Percentiles rank a stretch among this genome's conserved stretches.
Conservation (phyloP, 164 flowering plant species). For the grape (Vitis vinifera) region ASM3070453v1 NC_081822.1:8405001-8405500, state of each 20-base stretch:
- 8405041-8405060: conserved; percentile 12
- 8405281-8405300: background rate
- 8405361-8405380: background rate
- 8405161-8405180: conserved; percentile 97
- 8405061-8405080: background rate
- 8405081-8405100: background rate
- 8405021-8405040: conserved; percentile 95
- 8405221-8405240: conserved; percentile 99
- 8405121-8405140: background rate
- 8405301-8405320: no score
- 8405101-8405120: background rate
- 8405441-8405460: no score
- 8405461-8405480: no score
- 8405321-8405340: no score
- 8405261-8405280: conserved; percentile 11
- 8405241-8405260: conserved; percentile 99
- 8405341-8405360: no score
- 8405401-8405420: background rate
- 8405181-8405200: conserved; percentile 98
- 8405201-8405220: conserved; percentile 96
- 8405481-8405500: no score
- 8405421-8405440: no score
- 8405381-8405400: background rate
- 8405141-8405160: conserved; percentile 1
- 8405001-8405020: conserved; percentile 89